These are phyloP conservation scores for Puccinia hordei DNA, from an alignment of 1,284 basidiomycete genomes.

Conservation along the genomic window DNA sequence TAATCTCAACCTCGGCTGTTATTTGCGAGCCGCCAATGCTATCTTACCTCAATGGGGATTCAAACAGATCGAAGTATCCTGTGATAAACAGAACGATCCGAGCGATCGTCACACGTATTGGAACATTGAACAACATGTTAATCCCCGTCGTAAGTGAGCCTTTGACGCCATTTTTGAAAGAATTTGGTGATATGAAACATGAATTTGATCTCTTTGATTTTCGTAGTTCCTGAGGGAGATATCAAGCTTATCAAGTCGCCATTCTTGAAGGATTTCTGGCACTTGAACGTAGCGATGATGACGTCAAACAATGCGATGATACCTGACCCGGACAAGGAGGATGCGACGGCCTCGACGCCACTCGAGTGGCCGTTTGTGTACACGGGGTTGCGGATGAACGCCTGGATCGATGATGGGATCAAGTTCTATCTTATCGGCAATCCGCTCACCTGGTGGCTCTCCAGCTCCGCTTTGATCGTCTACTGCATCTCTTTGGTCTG, in stretches of 20 bases:
- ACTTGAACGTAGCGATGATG: slow-evolving; percentile 99
- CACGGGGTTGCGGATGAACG: slow-evolving; percentile 91
- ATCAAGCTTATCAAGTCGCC: slow-evolving; percentile 82
- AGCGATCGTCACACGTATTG: slow-evolving; percentile 86
- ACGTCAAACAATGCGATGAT: slow-evolving; percentile 97
- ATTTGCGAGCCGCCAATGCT: slow-evolving; percentile 84
- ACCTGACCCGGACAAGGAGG: slow-evolving; percentile 96
- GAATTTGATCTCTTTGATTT: slow-evolving; percentile 14
- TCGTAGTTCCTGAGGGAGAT: slow-evolving; percentile 76
- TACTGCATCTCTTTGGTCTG: slow-evolving; percentile 66
- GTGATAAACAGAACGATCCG: slow-evolving; percentile 82
- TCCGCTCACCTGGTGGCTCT: slow-evolving; percentile 88
- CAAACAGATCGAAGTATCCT: slow-evolving; percentile 96
- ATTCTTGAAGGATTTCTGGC: slow-evolving; percentile 95
- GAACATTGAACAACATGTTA: slow-evolving; percentile 98
- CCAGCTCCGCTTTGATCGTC: slow-evolving; percentile 70
- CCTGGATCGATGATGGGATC: slow-evolving; percentile 82
- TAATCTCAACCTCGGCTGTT: slow-evolving; percentile 78
- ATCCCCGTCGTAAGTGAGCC: slow-evolving; percentile 73
- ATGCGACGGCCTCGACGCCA: slow-evolving; percentile 89
- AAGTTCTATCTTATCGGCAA: slow-evolving; percentile 96
- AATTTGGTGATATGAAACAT: slow-evolving; percentile 13
- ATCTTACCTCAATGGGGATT: slow-evolving; percentile 97
- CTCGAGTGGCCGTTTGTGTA: slow-evolving; percentile 91
- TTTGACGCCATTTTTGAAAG: slow-evolving; percentile 34